Evolutionary conservation across 495 filamentous ascomycete species (phyloP), one percentile per base, ranked within the genome.

Genomic region (Ramalina intermedia): DNA sequence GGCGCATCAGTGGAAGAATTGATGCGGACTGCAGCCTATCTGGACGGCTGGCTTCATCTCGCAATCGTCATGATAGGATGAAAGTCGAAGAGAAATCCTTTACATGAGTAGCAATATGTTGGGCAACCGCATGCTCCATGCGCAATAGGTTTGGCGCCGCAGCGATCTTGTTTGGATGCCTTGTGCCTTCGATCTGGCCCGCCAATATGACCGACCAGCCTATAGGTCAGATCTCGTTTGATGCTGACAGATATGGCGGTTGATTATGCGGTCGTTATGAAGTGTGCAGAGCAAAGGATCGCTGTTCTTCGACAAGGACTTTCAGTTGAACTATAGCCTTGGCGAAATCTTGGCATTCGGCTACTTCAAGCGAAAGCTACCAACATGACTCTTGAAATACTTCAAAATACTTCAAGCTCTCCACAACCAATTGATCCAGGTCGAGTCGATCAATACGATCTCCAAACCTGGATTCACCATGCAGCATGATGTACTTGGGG

Each of bases 41-140:
- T 84, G 0, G 91, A 98, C 64, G 91, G 91, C 1, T 98, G 90
- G 81, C 61, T 94, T 17, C 85, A 90, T 67, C 60, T 96, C 12
- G 84, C 84, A 38, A 74, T 98, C 6, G 71, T 81, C n/a, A 84
- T 94, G 82, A 69, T 83, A 58, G 70, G 63, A 29, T 67, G 54
- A 68, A 21, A 12, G 23, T 18, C 7, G 12, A 42, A 12, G 1
- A 26, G 27, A 4, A 1, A 26, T 17, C 11, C 9, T 16, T 23
- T 21, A 14, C 20, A 1, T 48, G 14, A 14, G 13, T 6, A 35
- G 5, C 2, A n/a, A 36, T 11, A 49, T 54, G 55, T 54, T 14
- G 21, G 48, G 51, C 41, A 43, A 43, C 33, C 45, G 42, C 37
- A 41, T 55, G 48, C 53, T 46, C 43, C 48, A 41, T 47, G 24